Base-by-base conservation (phyloP, 106 monocot genomes). In the Acanthochlamys bracteata region DNA sequence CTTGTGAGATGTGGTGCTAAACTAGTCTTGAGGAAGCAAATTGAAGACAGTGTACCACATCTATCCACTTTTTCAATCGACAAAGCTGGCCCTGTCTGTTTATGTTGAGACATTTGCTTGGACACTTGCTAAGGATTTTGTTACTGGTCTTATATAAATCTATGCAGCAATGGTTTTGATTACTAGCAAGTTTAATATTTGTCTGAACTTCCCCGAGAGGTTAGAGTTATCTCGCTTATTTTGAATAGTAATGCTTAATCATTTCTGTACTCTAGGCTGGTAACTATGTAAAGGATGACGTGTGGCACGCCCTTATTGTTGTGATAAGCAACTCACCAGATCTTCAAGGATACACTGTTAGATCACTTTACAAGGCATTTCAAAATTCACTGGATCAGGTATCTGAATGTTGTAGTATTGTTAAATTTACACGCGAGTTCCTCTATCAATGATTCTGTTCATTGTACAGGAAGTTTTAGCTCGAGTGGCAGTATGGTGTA, bases 261-360 rank as follows among this genome's bases (percentile, higher is more conserved):
- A 49, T 10, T 10, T 49, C 49, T 33, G 49, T 75, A 53, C 39
- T 23, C 10, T 61, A 99, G 91, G 84, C 86, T 71, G 85, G 92
- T 22, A 92, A 74, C 64, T 75, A 79, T 77, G 77, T 86, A 55
- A 92, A 88, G 70, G 92, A 99, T 81, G 92, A 99, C 64, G 86
- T 99, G n/a, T 99, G 98, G 85, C 83, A 92, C 83, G 81, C 81
- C 25, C 81, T 99, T 67, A 79, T 99, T 59, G 92, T 99, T 71
- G 80, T 86, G 41, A 83, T 99, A 70, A 92, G 85, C 77, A 99
- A 99, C 77, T 83, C 92, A 27, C 71, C 85, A 62, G 92, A 92
- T 46, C 88, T 99, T 68, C 98, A 99, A 89, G 98, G 98, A 61
- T 92, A 99, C 67, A 79, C 88, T 67, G 98, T 86, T 40, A 88